Base-by-base conservation (phyloP, 495 filamentous ascomycete genomes). In the Penicillium nucicola region DNA sequence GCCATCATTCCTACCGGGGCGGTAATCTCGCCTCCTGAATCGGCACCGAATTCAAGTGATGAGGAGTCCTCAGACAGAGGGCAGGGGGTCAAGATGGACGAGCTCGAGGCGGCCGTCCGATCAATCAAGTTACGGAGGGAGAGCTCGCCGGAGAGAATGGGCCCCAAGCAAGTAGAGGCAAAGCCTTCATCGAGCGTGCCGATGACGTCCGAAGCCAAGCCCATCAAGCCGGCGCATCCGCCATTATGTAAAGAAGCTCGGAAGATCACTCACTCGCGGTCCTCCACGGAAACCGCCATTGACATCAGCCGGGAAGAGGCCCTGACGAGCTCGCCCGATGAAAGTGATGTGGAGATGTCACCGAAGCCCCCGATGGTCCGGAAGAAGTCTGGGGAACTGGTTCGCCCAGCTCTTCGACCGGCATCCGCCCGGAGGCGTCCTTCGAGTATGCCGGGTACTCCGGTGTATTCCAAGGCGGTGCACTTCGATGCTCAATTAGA, bases 341-440 rank as follows among this genome's bases (percentile, higher is more conserved):
- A 83, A 33, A 84, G 79, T 50, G 81, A 85, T 57, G 72, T 72
- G 13, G 77, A 75, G 30, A 45, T 75, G 54, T 53, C 70, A 55
- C 66, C 68, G 34, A 92, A 89, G 69, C 90, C 90, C 17, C 83
- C 83, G 17, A 90, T 97, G 84, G 84, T 98, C 44, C 84, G 93
- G 48, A 98, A 98, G 77, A 98, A 98, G 78, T 97, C 93, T 33
- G 93, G 93, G 19, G 93, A 98, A 68, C 79, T 97, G 42, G 93
- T 98, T 43, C 85, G 92, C 55, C 95, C 93, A 5, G 95, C 93
- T 1, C 77, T 98, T 34, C 85, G 92, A 42, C 84, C 86, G 20
- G 69, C 88, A 5, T 87, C 85, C 3, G 53, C 67, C 39, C 79
- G 83, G 41, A 80, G 90, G 51, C 84, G 95, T 35, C 92, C 91